Evolutionary conservation across 108 stramenopile species (phyloP).

Genomic region (Cyclotella kingstonii): DNA sequence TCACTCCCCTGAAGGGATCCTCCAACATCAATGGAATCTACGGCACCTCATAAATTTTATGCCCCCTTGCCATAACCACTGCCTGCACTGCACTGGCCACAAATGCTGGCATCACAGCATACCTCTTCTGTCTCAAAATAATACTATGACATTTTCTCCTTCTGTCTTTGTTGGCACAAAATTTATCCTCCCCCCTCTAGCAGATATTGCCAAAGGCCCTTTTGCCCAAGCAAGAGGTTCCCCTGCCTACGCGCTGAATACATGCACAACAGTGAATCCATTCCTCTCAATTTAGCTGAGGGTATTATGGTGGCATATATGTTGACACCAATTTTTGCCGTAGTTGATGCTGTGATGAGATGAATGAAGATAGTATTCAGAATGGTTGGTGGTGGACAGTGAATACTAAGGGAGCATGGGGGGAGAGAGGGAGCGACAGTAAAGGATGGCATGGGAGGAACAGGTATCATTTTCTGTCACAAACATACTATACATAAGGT

Average conservation of each 20-base stretch:
- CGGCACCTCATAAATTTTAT: constrained; percentile 93
- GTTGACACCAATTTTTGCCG: too few species aligned
- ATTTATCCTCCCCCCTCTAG: constrained; percentile 96
- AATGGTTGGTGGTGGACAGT: too few species aligned
- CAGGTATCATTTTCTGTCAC: too few species aligned
- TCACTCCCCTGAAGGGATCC: constrained; percentile 72
- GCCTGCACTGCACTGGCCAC: constrained; percentile 97
- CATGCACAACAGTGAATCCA: constrained; percentile 99
- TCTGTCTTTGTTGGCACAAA: constrained; percentile 99
- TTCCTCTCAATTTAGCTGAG: constrained; percentile 97
- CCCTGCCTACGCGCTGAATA: constrained; percentile 98
- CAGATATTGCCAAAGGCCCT: constrained; percentile 99
- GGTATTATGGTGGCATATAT: constrained; percentile 93
- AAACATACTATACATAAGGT: too few species aligned
- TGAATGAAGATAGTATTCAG: too few species aligned
- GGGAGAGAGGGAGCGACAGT: too few species aligned
- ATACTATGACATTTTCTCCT: constrained; percentile 98
- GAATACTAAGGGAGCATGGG: too few species aligned
- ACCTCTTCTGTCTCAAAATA: constrained; percentile 94
- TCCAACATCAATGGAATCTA: constrained; percentile 97
- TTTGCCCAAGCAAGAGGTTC: constrained; percentile 98
- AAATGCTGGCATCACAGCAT: constrained; percentile 96
- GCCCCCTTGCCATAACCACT: constrained; percentile 98
- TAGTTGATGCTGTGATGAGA: too few species aligned
- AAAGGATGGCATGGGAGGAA: too few species aligned